Conservation (phyloP, 192 early-diverging fungal species). For the Phlyctochytrium planicorne region DNA sequence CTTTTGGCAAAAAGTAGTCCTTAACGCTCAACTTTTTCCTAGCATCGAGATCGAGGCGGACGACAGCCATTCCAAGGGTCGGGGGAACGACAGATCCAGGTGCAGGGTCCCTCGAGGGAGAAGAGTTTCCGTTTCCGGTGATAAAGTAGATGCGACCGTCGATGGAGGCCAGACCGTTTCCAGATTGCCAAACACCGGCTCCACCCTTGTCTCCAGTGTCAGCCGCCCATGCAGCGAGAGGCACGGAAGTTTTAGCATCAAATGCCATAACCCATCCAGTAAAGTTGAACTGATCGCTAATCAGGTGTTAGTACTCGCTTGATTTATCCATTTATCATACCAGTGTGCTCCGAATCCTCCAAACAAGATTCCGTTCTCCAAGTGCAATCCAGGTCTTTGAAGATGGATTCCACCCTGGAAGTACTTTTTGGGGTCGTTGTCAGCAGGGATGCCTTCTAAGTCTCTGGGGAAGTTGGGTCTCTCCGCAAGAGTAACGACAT, state of each 20-base stretch:
- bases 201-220: slow-evolving; percentile 13
- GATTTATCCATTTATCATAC: too few relatives aligned
- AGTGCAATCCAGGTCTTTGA: slow-evolving; percentile 13
- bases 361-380: slow-evolving; percentile 14
- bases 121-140: slow-evolving; percentile 1
- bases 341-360: slow-evolving; percentile 23
- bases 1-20: slow-evolving; percentile 19
- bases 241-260: neutral
- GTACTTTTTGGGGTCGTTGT: slow-evolving; percentile 11
- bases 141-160: neutral
- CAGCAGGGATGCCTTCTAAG: slow-evolving; percentile 1
- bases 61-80: slow-evolving; percentile 4
- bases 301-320: too few relatives aligned
- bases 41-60: slow-evolving; percentile 4
- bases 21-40: neutral
- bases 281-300: slow-evolving; percentile 12
- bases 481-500: slow-evolving; percentile 11
- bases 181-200: slow-evolving; percentile 13
- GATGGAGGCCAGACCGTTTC: slow-evolving; percentile 7
- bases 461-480: slow-evolving; percentile 6
- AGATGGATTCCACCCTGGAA: slow-evolving; percentile 9
- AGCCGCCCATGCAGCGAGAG: slow-evolving; percentile 7
- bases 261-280: slow-evolving; percentile 24
- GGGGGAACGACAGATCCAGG: neutral
- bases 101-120: neutral